A percentile compares a stretch with the other conserved stretches of the same genome.
phyloP scores from a whole-genome alignment of 257 asterid genomes.

The Rubia yunnanensis region DNA sequence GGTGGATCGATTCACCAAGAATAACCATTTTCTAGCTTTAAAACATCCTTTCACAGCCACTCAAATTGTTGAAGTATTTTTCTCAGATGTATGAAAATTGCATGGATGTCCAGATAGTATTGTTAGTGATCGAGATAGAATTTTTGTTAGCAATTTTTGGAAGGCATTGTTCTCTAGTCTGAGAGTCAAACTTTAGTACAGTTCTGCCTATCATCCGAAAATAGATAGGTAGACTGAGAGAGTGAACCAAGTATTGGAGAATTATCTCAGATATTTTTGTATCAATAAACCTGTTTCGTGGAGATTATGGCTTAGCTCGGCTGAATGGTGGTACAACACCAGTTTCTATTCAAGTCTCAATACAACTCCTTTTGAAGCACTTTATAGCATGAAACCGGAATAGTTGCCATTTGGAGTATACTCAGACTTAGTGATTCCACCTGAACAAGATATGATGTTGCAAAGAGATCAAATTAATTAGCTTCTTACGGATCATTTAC shows the following conservation, averaged over 20 bases:
- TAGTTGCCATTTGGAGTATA: neutral
- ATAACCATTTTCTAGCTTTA: neutral
- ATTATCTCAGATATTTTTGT: neutral
- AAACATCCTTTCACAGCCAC: neutral
- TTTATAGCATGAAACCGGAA: neutral
- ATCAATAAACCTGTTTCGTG: neutral
- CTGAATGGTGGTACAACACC: neutral
- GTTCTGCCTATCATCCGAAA: neutral
- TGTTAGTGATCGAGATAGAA: neutral
- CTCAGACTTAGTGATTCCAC: neutral
- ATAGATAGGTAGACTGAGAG: neutral
- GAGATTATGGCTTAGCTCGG: neutral
- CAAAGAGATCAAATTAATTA: neutral
- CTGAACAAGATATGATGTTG: neutral
- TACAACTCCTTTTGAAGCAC: neutral
- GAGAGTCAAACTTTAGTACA: neutral
- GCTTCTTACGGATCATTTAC: neutral
- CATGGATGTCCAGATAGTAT: neutral
- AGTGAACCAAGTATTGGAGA: neutral
- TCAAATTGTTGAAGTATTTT: neutral
- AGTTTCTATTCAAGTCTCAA: neutral
- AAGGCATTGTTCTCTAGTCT: neutral
- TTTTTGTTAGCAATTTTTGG: neutral
- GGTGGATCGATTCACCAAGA: slow-evolving; percentile 5
- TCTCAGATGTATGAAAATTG: neutral